Percentiles rank a stretch among this genome's conserved stretches.
Evolutionary conservation across 2,329 filamentous ascomycete species (phyloP).

Genomic region (Tolypocladium tundrense): DNA sequence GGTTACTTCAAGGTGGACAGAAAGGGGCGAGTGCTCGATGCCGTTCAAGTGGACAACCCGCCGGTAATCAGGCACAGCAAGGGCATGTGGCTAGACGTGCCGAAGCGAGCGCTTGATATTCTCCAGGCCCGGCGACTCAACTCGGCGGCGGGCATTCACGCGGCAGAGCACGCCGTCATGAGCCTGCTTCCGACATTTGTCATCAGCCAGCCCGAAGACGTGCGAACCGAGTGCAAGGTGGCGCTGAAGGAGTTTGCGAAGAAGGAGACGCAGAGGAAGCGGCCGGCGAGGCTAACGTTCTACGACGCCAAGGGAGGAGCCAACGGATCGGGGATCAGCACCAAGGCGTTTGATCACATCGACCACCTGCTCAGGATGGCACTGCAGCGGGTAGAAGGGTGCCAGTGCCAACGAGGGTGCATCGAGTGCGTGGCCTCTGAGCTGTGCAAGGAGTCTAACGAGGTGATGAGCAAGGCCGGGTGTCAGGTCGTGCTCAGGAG

Average conservation of each 20-base stretch:
- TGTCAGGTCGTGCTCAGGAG: constrained; percentile 71
- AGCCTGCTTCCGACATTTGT: constrained; percentile 85
- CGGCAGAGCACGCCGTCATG: constrained; percentile 84
- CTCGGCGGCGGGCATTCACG: constrained; percentile 82
- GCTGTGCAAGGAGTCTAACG: constrained; percentile 73
- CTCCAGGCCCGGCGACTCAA: constrained; percentile 64
- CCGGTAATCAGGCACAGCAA: constrained; percentile 77
- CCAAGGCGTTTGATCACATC: constrained; percentile 89
- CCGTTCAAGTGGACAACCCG: constrained; percentile 85
- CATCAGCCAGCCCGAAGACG: constrained; percentile 79
- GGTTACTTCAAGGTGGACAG: constrained; percentile 97
- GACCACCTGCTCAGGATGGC: constrained; percentile 70
- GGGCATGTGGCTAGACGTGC: constrained; percentile 94
- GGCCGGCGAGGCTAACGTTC: constrained; percentile 81
- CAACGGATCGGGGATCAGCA: constrained; percentile 73
- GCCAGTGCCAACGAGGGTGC: constrained; percentile 70
- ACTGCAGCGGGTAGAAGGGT: constrained; percentile 63
- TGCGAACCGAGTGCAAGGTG: constrained; percentile 89
- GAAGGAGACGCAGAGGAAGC: constrained; percentile 59
- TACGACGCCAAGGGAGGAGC: constrained; percentile 91
- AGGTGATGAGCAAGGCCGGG: constrained; percentile 89
- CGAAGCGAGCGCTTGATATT: constrained; percentile 67
- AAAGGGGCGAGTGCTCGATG: constrained; percentile 75
- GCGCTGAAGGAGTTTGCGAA: constrained; percentile 78
- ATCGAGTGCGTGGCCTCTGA: constrained; percentile 84